phyloP scores from a whole-genome alignment of 2,329 filamentous ascomycete species.

The Xylaria hypoxylon region DNA sequence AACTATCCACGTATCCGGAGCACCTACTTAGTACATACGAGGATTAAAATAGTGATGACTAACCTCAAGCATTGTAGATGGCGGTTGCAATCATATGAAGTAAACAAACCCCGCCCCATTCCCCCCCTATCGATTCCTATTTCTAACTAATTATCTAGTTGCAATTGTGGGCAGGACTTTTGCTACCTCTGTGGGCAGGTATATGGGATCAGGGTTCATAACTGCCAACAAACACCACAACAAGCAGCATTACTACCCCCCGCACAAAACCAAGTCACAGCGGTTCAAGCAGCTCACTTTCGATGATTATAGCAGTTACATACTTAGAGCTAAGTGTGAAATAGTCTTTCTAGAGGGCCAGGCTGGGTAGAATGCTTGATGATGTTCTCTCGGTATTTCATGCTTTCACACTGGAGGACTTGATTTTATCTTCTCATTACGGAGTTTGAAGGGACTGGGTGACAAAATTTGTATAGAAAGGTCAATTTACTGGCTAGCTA shows the following conservation, averaged over 20 bases:
- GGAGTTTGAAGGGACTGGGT: background rate
- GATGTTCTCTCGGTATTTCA: background rate
- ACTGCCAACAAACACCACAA: background rate
- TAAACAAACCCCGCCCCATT: slow-evolving; percentile 22
- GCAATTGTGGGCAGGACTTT: slow-evolving; percentile 39
- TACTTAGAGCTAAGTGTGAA: no score
- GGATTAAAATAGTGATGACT: background rate
- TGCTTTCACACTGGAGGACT: background rate
- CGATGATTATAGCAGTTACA: background rate
- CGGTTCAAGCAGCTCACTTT: background rate
- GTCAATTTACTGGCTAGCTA: background rate
- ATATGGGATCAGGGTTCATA: background rate
- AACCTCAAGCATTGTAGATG: background rate
- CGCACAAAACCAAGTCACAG: background rate
- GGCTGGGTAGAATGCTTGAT: background rate
- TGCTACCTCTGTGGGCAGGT: slow-evolving; percentile 40
- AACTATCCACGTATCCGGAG: background rate
- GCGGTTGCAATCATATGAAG: slow-evolving; percentile 40
- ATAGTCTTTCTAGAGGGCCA: background rate
- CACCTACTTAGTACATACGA: background rate
- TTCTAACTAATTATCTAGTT: slow-evolving; percentile 30
- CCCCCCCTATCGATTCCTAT: background rate
- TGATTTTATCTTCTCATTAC: background rate
- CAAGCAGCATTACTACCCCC: background rate
- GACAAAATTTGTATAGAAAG: background rate